phyloP scores from a whole-genome alignment of 2,329 filamentous ascomycete genomes.

The Celoporthe dispersa region DNA sequence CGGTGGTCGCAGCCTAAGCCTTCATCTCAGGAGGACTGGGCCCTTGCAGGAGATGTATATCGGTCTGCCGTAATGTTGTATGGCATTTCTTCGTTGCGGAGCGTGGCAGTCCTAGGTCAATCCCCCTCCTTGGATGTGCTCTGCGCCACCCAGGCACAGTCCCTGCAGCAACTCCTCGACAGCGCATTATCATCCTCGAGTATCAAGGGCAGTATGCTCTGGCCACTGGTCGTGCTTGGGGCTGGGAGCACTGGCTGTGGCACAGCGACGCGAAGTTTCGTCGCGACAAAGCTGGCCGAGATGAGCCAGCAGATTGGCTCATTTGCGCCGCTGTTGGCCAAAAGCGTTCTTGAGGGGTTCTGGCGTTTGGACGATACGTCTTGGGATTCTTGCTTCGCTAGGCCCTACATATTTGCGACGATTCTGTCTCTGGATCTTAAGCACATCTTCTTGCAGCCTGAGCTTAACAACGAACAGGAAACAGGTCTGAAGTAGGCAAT shows the following conservation, averaged over 20 bases:
- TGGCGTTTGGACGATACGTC: constrained; percentile 39
- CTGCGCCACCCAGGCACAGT: constrained; percentile 27
- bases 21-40: constrained; percentile 34
- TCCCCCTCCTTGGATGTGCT: constrained; percentile 25
- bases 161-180: constrained; percentile 32
- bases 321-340: constrained; percentile 39
- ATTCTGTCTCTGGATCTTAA: constrained; percentile 29
- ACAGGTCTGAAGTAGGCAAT: background rate
- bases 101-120: constrained; percentile 36
- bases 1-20: constrained; percentile 38
- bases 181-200: constrained; percentile 29
- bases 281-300: constrained; percentile 34
- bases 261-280: constrained; percentile 35
- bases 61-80: constrained; percentile 41
- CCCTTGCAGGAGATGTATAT: constrained; percentile 37
- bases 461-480: background rate
- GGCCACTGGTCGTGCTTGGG: constrained; percentile 44
- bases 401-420: constrained; percentile 37
- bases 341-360: constrained; percentile 40
- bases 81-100: constrained; percentile 43
- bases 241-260: constrained; percentile 37
- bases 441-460: background rate
- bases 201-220: constrained; percentile 37
- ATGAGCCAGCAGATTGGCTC: constrained; percentile 38
- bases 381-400: constrained; percentile 46